A percentile compares a stretch with the other conserved stretches of the same genome.
phyloP scores from a whole-genome alignment of 192 early-diverging fungal genomes.

The Coemansia sp. region DNA sequence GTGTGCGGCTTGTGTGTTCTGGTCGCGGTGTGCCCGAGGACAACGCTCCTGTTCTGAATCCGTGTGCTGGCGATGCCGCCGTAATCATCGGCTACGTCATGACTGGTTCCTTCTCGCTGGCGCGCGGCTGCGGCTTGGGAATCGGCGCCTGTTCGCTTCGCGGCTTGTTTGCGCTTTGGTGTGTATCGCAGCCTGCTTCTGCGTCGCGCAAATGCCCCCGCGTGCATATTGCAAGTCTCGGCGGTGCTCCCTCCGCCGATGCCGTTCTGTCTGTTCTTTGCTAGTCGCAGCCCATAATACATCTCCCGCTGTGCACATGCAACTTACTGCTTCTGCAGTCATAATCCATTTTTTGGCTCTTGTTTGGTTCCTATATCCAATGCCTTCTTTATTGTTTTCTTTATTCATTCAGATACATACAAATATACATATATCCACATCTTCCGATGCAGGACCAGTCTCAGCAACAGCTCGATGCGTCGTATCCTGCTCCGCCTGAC shows the following conservation, averaged over 20 bases:
- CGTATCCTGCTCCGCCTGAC: conserved; percentile 68
- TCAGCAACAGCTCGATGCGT: conserved; percentile 47
- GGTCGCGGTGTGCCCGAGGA: conserved; percentile 40
- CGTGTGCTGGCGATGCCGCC: not conserved
- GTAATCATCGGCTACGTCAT: conserved; percentile 38
- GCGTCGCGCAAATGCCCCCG: not conserved
- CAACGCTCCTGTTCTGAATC: conserved; percentile 32
- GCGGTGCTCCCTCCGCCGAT: conserved; percentile 28
- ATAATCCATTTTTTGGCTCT: not conserved
- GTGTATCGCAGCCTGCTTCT: not conserved
- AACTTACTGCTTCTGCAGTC: not conserved
- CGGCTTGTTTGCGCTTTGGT: conserved; percentile 33
- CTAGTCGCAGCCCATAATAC: conserved; percentile 1
- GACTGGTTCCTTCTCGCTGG: conserved; percentile 50
- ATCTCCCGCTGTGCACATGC: not conserved
- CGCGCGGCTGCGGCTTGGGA: conserved; percentile 48
- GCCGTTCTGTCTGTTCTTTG: conserved; percentile 29
- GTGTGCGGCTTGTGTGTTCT: conserved; percentile 40
- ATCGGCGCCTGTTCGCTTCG: conserved; percentile 47
- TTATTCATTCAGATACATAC: not conserved
- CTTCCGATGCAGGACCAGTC: conserved; percentile 25
- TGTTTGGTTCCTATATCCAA: not conserved
- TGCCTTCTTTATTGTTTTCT: not conserved
- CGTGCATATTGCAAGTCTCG: conserved; percentile 23
- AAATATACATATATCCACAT: not conserved